These are phyloP conservation scores for Cryomyces minteri DNA, from an alignment of 495 filamentous ascomycete species.

Conservation along the genomic window DNA sequence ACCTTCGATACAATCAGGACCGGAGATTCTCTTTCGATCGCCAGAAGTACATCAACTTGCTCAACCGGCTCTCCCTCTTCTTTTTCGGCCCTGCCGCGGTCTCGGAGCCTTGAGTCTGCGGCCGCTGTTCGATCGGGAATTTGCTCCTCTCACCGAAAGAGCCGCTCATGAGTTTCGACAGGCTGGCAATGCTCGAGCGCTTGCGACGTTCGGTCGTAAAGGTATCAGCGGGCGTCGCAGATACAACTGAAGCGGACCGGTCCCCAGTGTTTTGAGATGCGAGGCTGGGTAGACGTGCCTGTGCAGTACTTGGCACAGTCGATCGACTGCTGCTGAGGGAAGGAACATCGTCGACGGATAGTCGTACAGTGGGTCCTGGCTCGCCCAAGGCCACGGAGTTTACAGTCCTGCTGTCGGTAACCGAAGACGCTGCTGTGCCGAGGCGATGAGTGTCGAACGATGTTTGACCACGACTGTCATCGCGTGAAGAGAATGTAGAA, in stretches of 20 bases:
- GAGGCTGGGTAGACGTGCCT: conserved; percentile 30
- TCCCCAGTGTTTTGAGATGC: conserved; percentile 27
- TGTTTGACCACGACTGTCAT: conserved; percentile 15
- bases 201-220: conserved; percentile 45
- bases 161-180: conserved; percentile 66
- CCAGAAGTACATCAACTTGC: conserved; percentile 74
- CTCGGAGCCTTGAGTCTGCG: conserved; percentile 29
- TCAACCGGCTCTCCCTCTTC: conserved; percentile 54
- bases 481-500: conserved; percentile 30
- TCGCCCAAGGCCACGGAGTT: conserved; percentile 41
- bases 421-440: conserved; percentile 50
- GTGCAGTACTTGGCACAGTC: conserved; percentile 51
- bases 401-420: conserved; percentile 46
- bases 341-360: conserved; percentile 73
- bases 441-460: conserved; percentile 48
- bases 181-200: conserved; percentile 66
- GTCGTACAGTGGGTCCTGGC: conserved; percentile 43
- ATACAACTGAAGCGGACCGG: conserved; percentile 51
- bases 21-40: conserved; percentile 25
- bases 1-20: neutral
- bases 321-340: conserved; percentile 77
- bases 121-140: conserved; percentile 52
- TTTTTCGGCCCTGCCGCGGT: conserved; percentile 39
- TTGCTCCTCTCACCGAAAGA: conserved; percentile 67
- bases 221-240: conserved; percentile 12